Evolutionary conservation across 805 yeast species (phyloP).

Genomic region (Metschnikowia koreensis): DNA sequence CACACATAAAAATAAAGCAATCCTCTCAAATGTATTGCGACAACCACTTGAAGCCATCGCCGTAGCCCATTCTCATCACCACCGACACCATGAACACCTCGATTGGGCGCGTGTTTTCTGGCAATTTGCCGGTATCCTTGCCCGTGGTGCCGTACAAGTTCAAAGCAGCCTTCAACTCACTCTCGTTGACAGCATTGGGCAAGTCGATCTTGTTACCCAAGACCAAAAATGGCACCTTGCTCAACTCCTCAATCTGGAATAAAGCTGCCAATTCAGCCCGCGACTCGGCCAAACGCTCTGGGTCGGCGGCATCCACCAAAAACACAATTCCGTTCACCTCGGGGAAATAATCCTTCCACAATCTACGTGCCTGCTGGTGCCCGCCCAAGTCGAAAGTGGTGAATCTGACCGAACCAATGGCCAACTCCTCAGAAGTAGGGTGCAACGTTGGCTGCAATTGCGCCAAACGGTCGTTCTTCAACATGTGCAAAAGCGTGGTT

Average conservation of each 20-base stretch:
- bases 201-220: slow-evolving; percentile 97
- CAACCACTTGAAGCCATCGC: slow-evolving; percentile 98
- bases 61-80: slow-evolving; percentile 98
- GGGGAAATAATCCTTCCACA: slow-evolving; percentile 99
- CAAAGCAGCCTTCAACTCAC: slow-evolving; percentile 85
- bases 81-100: slow-evolving; percentile 98
- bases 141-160: slow-evolving; percentile 91
- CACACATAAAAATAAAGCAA: not conserved
- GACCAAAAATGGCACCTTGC: slow-evolving; percentile 85
- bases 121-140: slow-evolving; percentile 62
- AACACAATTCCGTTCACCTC: slow-evolving; percentile 98
- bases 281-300: slow-evolving; percentile 92
- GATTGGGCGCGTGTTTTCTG: slow-evolving; percentile 80
- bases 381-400: slow-evolving; percentile 99
- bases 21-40: slow-evolving; percentile 77
- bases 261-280: slow-evolving; percentile 92
- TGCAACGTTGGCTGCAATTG: slow-evolving; percentile 97
- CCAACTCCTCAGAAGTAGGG: slow-evolving; percentile 97
- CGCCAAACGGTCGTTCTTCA: slow-evolving; percentile 91
- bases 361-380: slow-evolving; percentile 96
- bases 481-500: slow-evolving; percentile 47
- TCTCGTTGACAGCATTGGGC: slow-evolving; percentile 91
- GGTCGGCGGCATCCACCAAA: slow-evolving; percentile 95
- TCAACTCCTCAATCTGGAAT: slow-evolving; percentile 87
- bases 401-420: slow-evolving; percentile 93